Conservation (phyloP, 2,329 filamentous ascomycete species). For the Aspergillus carbonarius region DNA sequence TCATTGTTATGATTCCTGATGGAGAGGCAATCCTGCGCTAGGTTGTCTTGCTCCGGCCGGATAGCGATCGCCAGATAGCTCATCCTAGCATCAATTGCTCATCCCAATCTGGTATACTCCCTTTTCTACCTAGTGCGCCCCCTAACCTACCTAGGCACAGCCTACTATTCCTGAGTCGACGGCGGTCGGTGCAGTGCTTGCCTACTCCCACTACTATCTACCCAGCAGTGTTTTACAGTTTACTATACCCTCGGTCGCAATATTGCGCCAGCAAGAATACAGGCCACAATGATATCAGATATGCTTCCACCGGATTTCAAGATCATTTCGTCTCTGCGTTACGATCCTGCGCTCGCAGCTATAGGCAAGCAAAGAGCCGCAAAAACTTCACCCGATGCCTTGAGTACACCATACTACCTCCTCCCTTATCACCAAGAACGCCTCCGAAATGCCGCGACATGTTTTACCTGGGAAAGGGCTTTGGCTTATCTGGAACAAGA, state of each 20-base stretch:
- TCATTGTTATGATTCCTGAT: background rate
- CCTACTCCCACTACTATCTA: background rate
- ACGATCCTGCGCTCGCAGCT: slow-evolving; percentile 59
- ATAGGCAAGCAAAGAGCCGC: slow-evolving; percentile 25
- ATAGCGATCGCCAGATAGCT: background rate
- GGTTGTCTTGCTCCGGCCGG: background rate
- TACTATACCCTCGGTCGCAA: background rate
- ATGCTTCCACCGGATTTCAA: slow-evolving; percentile 46
- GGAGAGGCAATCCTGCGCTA: background rate
- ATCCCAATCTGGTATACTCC: background rate
- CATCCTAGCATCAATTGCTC: background rate
- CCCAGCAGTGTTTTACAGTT: background rate
- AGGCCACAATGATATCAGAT: slow-evolving; percentile 20
- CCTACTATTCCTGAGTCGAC: background rate
- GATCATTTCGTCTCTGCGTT: slow-evolving; percentile 71
- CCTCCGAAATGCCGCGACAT: slow-evolving; percentile 60
- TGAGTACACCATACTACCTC: slow-evolving; percentile 70
- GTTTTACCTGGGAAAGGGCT: slow-evolving; percentile 49
- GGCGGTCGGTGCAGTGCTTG: background rate
- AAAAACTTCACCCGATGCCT: slow-evolving; percentile 38
- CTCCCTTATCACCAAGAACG: slow-evolving; percentile 75
- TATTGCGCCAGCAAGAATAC: background rate
- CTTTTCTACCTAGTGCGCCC: background rate
- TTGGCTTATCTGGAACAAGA: slow-evolving; percentile 30
- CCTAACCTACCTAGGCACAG: background rate